Percentiles rank a stretch among this genome's conserved stretches.
These are phyloP conservation scores for Atkinsonella texensis DNA, from an alignment of 2,329 filamentous ascomycete genomes.

Conservation along the genomic window DNA sequence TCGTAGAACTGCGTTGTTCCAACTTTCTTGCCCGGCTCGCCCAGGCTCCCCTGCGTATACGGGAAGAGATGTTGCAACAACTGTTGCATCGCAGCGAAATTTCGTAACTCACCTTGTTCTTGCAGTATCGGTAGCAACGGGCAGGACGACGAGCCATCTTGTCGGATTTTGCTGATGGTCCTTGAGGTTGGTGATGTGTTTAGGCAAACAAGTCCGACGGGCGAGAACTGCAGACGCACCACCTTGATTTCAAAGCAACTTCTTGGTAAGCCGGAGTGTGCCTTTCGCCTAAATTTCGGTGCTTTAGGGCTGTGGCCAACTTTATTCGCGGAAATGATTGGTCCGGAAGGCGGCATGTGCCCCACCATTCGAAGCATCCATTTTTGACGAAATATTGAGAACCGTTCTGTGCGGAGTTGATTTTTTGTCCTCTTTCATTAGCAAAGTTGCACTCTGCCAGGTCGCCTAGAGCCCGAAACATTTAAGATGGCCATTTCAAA, in stretches of 20 bases:
- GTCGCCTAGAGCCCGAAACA: conserved; percentile 20
- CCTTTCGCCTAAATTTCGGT: conserved; percentile 24
- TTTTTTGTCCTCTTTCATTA: conserved; percentile 7
- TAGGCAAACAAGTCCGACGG: conserved; percentile 18
- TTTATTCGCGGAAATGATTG: neutral
- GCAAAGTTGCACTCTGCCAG: conserved; percentile 16
- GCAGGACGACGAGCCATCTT: conserved; percentile 99
- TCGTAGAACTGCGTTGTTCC: neutral
- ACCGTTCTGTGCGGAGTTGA: neutral
- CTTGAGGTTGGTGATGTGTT: conserved; percentile 23
- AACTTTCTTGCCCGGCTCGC: neutral
- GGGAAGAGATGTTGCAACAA: neutral
- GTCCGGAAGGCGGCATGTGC: neutral
- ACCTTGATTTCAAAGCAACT: conserved; percentile 44
- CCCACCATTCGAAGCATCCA: neutral
- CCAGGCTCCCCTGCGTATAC: neutral
- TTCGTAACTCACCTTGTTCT: conserved; percentile 82
- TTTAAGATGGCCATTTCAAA: conserved; percentile 57
- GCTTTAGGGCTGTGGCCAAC: conserved; percentile 25
- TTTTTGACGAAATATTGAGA: neutral
- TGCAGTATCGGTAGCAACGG: conserved; percentile 99
- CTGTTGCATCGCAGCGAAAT: conserved; percentile 5
- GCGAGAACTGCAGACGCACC: conserved; percentile 18
- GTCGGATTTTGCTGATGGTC: conserved; percentile 44
- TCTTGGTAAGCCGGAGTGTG: conserved; percentile 19